Evolutionary conservation across 768 basidiomycete species (phyloP).

Genomic region (Daedalea quercina): DNA sequence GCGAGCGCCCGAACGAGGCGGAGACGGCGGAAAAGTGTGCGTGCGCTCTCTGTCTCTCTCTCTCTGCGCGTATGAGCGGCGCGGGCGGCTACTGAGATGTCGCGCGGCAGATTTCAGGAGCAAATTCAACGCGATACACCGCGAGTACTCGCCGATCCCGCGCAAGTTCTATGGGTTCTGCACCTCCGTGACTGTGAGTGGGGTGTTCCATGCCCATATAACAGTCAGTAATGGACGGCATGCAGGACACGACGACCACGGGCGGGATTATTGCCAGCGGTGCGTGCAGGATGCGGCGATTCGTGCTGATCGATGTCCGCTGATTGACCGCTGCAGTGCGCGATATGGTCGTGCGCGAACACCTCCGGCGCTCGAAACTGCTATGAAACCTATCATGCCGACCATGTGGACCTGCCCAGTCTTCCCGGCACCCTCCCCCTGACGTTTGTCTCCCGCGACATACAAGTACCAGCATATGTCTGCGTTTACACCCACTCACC

Average conservation of each 20-base stretch:
- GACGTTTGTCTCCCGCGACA: too few relatives aligned
- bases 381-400: conserved; percentile 38
- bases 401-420: too few relatives aligned
- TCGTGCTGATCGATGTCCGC: not conserved
- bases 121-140: conserved; percentile 71
- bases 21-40: conserved; percentile 63
- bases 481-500: too few relatives aligned
- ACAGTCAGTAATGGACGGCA: not conserved
- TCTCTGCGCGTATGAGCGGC: too few relatives aligned
- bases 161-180: conserved; percentile 75
- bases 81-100: too few relatives aligned
- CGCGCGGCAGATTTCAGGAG: conserved; percentile 46
- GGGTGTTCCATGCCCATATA: not conserved
- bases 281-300: conserved; percentile 17
- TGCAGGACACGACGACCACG: conserved; percentile 62
- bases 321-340: conserved; percentile 41
- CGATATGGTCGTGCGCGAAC: conserved; percentile 78
- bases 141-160: conserved; percentile 68
- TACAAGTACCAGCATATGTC: too few relatives aligned
- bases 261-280: conserved; percentile 73
- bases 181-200: conserved; percentile 62
- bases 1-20: conserved; percentile 60
- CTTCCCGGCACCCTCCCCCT: too few relatives aligned
- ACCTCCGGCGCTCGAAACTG: conserved; percentile 67
- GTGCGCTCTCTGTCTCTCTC: conserved; percentile 18